Conservation (phyloP, 2,329 filamentous ascomycete species). For the Sclerotinia sclerotiorum region DNA sequence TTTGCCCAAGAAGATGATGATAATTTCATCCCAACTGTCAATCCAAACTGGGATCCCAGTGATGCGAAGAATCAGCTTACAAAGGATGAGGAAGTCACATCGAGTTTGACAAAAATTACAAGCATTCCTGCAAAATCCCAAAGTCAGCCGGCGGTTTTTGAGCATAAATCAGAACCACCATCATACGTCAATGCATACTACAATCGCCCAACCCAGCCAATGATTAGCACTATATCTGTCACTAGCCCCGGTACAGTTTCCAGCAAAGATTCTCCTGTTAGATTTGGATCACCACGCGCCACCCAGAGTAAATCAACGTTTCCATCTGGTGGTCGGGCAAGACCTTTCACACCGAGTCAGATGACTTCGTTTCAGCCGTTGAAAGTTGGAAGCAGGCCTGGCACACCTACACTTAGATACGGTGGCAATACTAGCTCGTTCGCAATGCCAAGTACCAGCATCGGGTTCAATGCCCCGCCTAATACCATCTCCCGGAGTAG, state of each 20-base stretch:
- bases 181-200: constrained; percentile 12
- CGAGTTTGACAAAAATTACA: not conserved
- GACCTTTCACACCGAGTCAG: constrained; percentile 18
- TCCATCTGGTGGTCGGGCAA: constrained; percentile 12
- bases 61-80: not conserved
- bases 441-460: constrained; percentile 5
- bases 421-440: constrained; percentile 6
- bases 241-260: not conserved
- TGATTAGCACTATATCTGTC: not conserved
- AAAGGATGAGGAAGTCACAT: not conserved
- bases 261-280: not conserved
- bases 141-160: not conserved
- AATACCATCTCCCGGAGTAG: constrained; percentile 20
- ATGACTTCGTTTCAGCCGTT: constrained; percentile 15
- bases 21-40: not conserved
- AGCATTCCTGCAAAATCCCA: not conserved
- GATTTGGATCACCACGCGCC: constrained; percentile 10
- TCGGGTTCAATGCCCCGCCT: constrained; percentile 8
- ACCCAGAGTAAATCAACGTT: constrained; percentile 17
- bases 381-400: constrained; percentile 13
- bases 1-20: constrained; percentile 18
- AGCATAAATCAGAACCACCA: not conserved
- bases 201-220: constrained; percentile 7
- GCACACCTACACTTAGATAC: constrained; percentile 17
- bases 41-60: constrained; percentile 3